These are phyloP conservation scores for Plasmodium fragile DNA, from an alignment of 169 alveolate genomes.

Conservation along the genomic window DNA sequence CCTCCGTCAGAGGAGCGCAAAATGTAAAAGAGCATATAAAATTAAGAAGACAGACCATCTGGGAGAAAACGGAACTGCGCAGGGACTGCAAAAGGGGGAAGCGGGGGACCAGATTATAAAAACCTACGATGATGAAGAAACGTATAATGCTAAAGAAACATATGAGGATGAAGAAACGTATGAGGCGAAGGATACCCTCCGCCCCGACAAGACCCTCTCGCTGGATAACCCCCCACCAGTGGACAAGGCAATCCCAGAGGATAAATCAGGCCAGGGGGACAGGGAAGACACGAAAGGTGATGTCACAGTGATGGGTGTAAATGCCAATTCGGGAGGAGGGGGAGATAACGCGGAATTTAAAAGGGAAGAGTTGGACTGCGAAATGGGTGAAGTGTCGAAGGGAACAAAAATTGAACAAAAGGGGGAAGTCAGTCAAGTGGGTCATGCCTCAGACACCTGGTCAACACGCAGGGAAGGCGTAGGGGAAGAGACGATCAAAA, in stretches of 20 bases:
- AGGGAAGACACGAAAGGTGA: not conserved
- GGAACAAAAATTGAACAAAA: not conserved
- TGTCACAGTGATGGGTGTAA: not conserved
- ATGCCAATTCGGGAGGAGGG: not conserved
- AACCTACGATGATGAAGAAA: not conserved
- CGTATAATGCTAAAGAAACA: not conserved
- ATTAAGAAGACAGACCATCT: not conserved
- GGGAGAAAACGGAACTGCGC: not conserved
- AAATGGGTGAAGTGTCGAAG: not conserved
- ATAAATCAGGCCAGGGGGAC: not conserved
- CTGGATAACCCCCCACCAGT: not conserved
- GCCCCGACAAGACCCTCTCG: not conserved
- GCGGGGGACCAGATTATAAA: not conserved
- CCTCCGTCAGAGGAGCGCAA: not conserved
- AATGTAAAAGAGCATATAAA: not conserved
- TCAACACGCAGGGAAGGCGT: not conserved
- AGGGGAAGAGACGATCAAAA: not conserved
- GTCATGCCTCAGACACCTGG: not conserved
- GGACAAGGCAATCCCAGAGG: not conserved
- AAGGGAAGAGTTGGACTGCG: not conserved
- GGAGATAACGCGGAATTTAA: not conserved
- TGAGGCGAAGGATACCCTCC: not conserved
- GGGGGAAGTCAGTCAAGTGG: not conserved
- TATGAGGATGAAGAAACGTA: not conserved
- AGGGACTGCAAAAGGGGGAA: not conserved